Base-by-base conservation (phyloP, 139 green algal genomes). In the Haematococcus sp. region DNA sequence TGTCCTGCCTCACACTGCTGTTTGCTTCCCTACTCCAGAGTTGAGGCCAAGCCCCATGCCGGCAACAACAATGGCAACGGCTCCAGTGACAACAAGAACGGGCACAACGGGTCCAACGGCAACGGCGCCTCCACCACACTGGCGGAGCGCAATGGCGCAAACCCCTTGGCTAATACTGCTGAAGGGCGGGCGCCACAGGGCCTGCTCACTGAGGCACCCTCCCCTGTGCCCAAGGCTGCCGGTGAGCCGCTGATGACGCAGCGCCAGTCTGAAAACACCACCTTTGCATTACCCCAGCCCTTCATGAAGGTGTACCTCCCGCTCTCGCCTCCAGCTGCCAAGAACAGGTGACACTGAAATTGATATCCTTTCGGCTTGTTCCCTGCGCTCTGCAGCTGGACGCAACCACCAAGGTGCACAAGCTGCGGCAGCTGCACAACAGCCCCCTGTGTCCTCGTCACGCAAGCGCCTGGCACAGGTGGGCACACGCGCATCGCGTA, bases 101-200 rank as follows among this genome's bases (percentile, higher is more conserved):
- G 28, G 23, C 63, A 55, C 20, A 54, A 82, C 40, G 81, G 76
- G 58, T 81, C 70, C 67, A 84, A 82, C 58, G 83, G 83, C 40
- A 86, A 84, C 63, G 76, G 70, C 1, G 79, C 76, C 43, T 81
- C 66, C 30, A 81, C 76, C 22, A 83, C 83, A 0, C 58, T 78
- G 63, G 40, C 59, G 4, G 78, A 84, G 32, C 70, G 76, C 2
- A 64, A 76, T 32, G 51, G 75, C 52, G 44, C 71, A 2, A 67
- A 67, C 22, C 77, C 83, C 16, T 76, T 88, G 64, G 51, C 71
- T n/a, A 84, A 84, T 60, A 88, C 83, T 3, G 83, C 83, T 1
- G 73, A 88, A 76, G 83, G 83, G 13, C 76, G 76, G 60, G 44
- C 73, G 34, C 78, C 78, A 3, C 23, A 40, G 23, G 58, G 58